Evolutionary conservation across 2,329 filamentous ascomycete genomes (phyloP), one percentile per base, ranked within the genome.

Genomic region (Aspergillus piperis): DNA sequence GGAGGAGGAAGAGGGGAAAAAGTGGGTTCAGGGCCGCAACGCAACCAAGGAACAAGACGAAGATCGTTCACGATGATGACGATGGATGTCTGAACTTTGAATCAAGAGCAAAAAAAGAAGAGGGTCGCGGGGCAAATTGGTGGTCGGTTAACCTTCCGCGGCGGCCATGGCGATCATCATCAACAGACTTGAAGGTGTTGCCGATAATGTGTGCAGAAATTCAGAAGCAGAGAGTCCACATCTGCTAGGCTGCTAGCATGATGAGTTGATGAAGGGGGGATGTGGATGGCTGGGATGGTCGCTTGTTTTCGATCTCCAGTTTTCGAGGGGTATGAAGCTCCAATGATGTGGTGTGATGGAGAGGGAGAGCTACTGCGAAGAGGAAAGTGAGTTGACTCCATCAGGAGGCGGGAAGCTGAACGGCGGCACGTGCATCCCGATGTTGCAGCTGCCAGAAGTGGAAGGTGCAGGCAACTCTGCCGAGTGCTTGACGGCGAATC

Each of bases 391-490:
- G 32, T 13, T 32, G 32, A 36, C 32, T 36, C 32, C 32, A 36
- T 36, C 32, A 36, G 32, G 32, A 36, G 32, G 32, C 32, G 32
- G 32, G 32, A 36, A 36, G 32, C 47, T n/a, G 8, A 25, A 42
- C 15, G 25, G 38, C 5, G 38, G 15, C 56, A 58, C 56, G 48
- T 58, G 55, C 30, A 42, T 50, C 47, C 47, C 47, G 47, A 50
- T 41, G n/a, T 50, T 23, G 32, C 23, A 23, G 41, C 41, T 44
- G 41, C 41, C 41, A 44, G 41, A 44, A 13, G 41, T 21, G 41
- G 25, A 41, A 58, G 19, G 30, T 36, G 30, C 53, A 60, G 58
- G 58, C 48, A 60, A 60, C 58, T 60, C 54, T 53, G 54, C 58
- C 58, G 58, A 60, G 58, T 57, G 8, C 38, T 17, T 49, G 42